A percentile compares a stretch with the other conserved stretches of the same genome.
phyloP scores from a whole-genome alignment of 2,329 filamentous ascomycete genomes.

The Ascomycota sp. region DNA sequence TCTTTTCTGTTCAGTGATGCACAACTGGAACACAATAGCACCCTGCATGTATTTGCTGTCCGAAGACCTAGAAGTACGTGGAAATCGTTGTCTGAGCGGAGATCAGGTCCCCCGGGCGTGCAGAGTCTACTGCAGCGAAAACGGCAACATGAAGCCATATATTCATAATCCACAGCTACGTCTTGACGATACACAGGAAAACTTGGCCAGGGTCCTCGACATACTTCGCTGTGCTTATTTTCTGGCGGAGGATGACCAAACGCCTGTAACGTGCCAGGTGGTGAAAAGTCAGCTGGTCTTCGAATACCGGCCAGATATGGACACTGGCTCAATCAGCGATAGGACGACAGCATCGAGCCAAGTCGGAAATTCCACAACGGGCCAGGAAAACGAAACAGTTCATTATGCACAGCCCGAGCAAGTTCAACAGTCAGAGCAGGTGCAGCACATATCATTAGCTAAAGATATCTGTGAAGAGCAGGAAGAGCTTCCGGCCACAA shows the following conservation, averaged over 20 bases:
- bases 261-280: constrained; percentile 15
- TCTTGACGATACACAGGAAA: constrained; percentile 14
- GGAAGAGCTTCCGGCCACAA: no score
- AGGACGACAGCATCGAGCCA: no score
- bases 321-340: no score
- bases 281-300: constrained; percentile 11
- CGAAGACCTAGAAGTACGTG: constrained; percentile 26
- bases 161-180: constrained; percentile 11
- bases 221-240: constrained; percentile 25
- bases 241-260: constrained; percentile 17
- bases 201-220: constrained; percentile 24
- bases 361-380: no score
- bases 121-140: constrained; percentile 14
- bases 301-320: constrained; percentile 8
- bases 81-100: constrained; percentile 19
- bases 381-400: no score
- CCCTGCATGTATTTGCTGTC: constrained; percentile 25
- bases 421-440: neutral
- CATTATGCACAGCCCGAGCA: neutral
- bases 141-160: constrained; percentile 18
- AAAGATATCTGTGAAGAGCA: no score
- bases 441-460: no score
- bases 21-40: constrained; percentile 15
- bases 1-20: constrained; percentile 22
- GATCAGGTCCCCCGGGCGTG: constrained; percentile 17